Base-by-base conservation (phyloP, 805 yeast genomes). In the Kregervanrija delftensis region DNA sequence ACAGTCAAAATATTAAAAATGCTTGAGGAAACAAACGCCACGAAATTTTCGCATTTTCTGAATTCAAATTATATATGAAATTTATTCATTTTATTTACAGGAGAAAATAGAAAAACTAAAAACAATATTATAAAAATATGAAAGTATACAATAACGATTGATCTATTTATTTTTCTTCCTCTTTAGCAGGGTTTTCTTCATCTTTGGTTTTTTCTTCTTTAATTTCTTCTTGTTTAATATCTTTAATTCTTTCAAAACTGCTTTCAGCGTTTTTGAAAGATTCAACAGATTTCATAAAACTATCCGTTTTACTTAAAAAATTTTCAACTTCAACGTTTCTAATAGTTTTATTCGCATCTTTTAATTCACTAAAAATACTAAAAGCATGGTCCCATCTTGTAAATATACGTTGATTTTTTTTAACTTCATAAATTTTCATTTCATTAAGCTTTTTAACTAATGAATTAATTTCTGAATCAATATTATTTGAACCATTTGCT, bases 331-430 rank as follows among this genome's bases (percentile, higher is more conserved):
- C 17, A 28, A n/a, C 33, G 22, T 37, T 37, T 10, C n/a, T 22
- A 5, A 31, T 13, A 22, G 12, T 22, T 8, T 28, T 13, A 28
- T 37, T 22, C 15, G 51, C 49, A n/a, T 45, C 47, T 35, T 41
- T 48, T 14, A 48, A 38, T 8, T 47, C 47, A n/a, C n/a, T 30
- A 30, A 48, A 22, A 14, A 48, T 40, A 3, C 49, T 45, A 39
- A 43, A 48, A 11, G 43, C 41, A 35, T 48, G 51, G 30, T 22
- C 28, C 28, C 28, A 22, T 22, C 28, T 22, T 22, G 28, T 22
- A 8, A 22, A 22, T 22, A 22, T 22, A 22, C 8, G 28, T 22
- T 22, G 28, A 22, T 22, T 22, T 22, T 22, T 22, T 22, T 6
- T 22, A 22, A 22, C 28, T 22, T 22, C 28, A 22, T 22, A 22